These are phyloP conservation scores for Erythrophleum fordii DNA, from an alignment of 306 rosid genomes.

Conservation along the genomic window DNA sequence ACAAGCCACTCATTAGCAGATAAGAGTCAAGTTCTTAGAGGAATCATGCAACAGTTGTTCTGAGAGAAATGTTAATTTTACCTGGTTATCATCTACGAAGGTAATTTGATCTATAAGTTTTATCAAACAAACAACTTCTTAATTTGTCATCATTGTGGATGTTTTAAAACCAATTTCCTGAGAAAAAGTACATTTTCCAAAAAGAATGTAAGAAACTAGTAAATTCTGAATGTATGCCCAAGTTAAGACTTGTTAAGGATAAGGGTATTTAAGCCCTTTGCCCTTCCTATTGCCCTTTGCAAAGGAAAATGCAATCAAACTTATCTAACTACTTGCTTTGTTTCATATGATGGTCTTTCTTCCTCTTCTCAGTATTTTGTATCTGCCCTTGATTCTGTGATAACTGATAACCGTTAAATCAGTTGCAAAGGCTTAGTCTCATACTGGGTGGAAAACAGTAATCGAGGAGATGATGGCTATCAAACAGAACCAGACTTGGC, in stretches of 20 bases:
- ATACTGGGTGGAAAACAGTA: neutral
- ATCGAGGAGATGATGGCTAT: neutral
- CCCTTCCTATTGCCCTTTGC: neutral
- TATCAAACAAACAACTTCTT: neutral
- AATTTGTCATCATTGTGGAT: slow-evolving; percentile 4
- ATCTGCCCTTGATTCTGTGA: neutral
- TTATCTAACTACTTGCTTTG: neutral
- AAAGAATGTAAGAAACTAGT: slow-evolving; percentile 16
- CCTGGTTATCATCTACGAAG: neutral
- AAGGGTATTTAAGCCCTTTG: neutral
- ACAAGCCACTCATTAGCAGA: neutral
- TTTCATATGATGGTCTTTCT: neutral
- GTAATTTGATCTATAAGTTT: slow-evolving; percentile 8
- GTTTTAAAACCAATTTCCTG: neutral
- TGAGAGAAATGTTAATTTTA: slow-evolving; percentile 6
- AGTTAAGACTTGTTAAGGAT: neutral
- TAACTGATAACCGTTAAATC: neutral
- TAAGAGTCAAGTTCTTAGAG: slow-evolving; percentile 11
- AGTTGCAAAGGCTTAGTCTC: neutral
- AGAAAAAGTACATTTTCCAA: neutral
- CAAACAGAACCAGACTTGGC: neutral
- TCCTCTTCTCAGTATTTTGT: neutral
- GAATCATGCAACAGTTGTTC: slow-evolving; percentile 4
- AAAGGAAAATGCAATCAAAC: neutral
- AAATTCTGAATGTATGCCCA: neutral